Evolutionary conservation across 2,329 filamentous ascomycete species (phyloP), one percentile per base, ranked within the genome.

Genomic region (Fusarium liriodendri): DNA sequence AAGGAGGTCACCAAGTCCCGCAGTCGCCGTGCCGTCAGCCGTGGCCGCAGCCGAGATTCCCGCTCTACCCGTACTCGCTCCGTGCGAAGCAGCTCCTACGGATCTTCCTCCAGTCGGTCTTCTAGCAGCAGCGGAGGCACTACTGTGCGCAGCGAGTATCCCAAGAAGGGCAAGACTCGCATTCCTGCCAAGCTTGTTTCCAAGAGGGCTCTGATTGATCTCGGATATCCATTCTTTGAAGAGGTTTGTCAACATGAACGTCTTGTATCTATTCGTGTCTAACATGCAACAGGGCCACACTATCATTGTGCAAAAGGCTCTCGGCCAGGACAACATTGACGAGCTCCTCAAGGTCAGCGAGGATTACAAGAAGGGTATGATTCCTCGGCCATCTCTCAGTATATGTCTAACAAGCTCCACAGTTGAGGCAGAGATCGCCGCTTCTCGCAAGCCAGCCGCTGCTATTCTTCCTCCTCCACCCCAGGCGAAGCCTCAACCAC

Each of bases 271-370:
- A 8, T 10, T 8, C 13, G 8, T 7, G 2, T 63, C 76, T 78
- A 67, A 80, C 60, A 2, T 8, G 27, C 11, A 7, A 1, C 6
- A 97, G 94, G 94, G 93, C 42, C 92, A 93, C 75, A 93, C 93
- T 25, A 91, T 97, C 76, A 89, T 98, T 62, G 91, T 98, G 37
- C 91, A 93, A 76, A 93, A 94, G 79, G 95, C 96, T 11, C 88
- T 98, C 6, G 94, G 94, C 18, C 95, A 97, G 77, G 91, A 96
- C 20, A 95, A 98, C 77, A 98, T 98, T 72, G 95, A 98, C 76
- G 93, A 97, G 78, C 88, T 98, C 52, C 93, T 98, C 77, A 92
- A 91, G 78, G 86, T 95, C 59, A 97, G 94, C 82, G 93, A 95
- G 78, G 91, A 93, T 35, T 95, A 94, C 83, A 91, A 89, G 79